A percentile compares a stretch with the other conserved stretches of the same genome.
Evolutionary conservation across 805 yeast genomes (phyloP).

Genomic region (Saturnispora quitensis): DNA sequence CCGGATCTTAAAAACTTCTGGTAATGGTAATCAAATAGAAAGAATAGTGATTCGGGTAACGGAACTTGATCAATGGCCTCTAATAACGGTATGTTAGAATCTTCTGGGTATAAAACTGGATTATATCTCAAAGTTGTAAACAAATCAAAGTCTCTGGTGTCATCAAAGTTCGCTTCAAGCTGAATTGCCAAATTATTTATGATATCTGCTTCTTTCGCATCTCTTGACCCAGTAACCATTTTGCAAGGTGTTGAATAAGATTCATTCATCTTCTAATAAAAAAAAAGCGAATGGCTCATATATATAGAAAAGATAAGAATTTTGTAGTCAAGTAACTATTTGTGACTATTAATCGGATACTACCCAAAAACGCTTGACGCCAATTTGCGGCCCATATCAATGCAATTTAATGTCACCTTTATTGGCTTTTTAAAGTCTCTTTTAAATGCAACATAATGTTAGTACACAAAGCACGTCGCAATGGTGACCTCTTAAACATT

Average conservation of each 20-base stretch:
- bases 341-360: neutral
- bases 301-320: neutral
- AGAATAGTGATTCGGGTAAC: slow-evolving; percentile 35
- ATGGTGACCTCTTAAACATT: no score
- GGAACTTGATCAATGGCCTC: slow-evolving; percentile 20
- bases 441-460: no score
- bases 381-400: no score
- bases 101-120: slow-evolving; percentile 37
- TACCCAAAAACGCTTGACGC: neutral
- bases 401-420: no score
- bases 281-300: neutral
- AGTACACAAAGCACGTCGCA: no score
- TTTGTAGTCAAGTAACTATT: neutral
- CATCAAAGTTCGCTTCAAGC: slow-evolving; percentile 61
- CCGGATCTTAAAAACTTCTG: slow-evolving; percentile 49
- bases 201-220: slow-evolving; percentile 20
- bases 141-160: slow-evolving; percentile 47
- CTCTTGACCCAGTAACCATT: neutral
- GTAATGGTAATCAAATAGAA: slow-evolving; percentile 55
- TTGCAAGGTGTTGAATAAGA: neutral
- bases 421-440: no score
- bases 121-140: slow-evolving; percentile 72
- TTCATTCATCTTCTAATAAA: neutral
- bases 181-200: slow-evolving; percentile 79
- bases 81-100: slow-evolving; percentile 10